These are phyloP conservation scores for Nitzschia sp. DNA, from an alignment of 108 stramenopile species.

Conservation along the genomic window DNA sequence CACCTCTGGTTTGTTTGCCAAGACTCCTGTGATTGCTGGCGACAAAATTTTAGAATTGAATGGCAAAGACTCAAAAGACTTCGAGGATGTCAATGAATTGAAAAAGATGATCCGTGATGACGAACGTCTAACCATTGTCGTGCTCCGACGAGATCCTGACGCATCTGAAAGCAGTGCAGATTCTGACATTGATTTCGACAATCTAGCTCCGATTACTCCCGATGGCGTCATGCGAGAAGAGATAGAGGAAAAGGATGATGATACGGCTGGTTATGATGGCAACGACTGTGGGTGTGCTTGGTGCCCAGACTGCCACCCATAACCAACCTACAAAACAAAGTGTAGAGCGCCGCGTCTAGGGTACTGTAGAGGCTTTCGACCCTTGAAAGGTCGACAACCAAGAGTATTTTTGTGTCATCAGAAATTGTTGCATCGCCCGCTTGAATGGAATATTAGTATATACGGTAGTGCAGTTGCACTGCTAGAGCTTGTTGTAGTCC, in stretches of 20 bases:
- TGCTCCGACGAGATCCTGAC: slow-evolving; percentile 36
- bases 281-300: slow-evolving; percentile 36
- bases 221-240: slow-evolving; percentile 23
- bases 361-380: too few relatives aligned
- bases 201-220: slow-evolving; percentile 23
- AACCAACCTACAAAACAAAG: not conserved
- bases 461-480: too few relatives aligned
- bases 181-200: slow-evolving; percentile 32
- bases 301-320: slow-evolving; percentile 34
- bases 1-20: slow-evolving; percentile 36
- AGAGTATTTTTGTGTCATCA: too few relatives aligned
- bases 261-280: slow-evolving; percentile 33
- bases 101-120: slow-evolving; percentile 37
- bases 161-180: slow-evolving; percentile 38
- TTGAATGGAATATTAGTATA: too few relatives aligned
- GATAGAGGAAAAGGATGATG: slow-evolving; percentile 25
- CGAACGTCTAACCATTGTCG: slow-evolving; percentile 31
- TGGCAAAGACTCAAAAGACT: slow-evolving; percentile 31
- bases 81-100: slow-evolving; percentile 28
- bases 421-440: too few relatives aligned
- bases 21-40: slow-evolving; percentile 40
- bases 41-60: slow-evolving; percentile 41
- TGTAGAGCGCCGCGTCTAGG: too few relatives aligned
- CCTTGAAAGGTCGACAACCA: too few relatives aligned
- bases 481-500: too few relatives aligned